Evolutionary conservation across 2,329 filamentous ascomycete genomes (phyloP), one percentile per base, ranked within the genome.

Genomic region (Cytospora chrysosperma): DNA sequence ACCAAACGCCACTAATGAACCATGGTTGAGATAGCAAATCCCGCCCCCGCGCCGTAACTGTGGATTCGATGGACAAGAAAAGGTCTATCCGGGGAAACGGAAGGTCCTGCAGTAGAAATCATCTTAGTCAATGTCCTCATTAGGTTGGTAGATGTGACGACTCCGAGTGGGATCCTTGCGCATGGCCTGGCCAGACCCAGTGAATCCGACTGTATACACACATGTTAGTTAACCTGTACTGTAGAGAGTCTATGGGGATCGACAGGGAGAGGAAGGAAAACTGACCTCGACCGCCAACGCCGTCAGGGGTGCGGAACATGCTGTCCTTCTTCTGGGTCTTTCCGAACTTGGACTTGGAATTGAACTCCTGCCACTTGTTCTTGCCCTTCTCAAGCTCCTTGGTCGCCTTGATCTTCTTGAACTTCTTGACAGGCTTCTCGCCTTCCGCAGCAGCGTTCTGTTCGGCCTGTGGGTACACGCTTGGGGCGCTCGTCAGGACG

Each of bases 331-430:
- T 94, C 50, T 79, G 77, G 5, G 78, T 69, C 75, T 89, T 89
- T 68, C 81, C 85, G 68, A 86, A 80, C 73, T 92, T 93, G 54
- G 83, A 85, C 75, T 96, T 97, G 72, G 84, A 82, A 68, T 88
- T 90, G 76, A 97, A 99, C 68, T 96, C 91, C 74, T 97, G 90
- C 95, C 95, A 99, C 74, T 95, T 97, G 72, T 80, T 91, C 81
- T 97, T 96, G 72, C 90, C 89, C 67, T 88, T 91, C 79, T 98
- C 94, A 27, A 98, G 83, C 74, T 96, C 92, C 75, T 93, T 95
- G 66, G 89, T 95, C 56, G 93, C 91, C 77, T 93, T 95, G 73
- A 92, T 93, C 71, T 94, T 94, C 79, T 96, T 97, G 64, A 94
- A 85, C 76, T 91, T 90, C 74, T 90, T 89, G 13, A 88, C 85